These are phyloP conservation scores for Saccharata proteae DNA, from an alignment of 2,329 filamentous ascomycete species.

Conservation along the genomic window DNA sequence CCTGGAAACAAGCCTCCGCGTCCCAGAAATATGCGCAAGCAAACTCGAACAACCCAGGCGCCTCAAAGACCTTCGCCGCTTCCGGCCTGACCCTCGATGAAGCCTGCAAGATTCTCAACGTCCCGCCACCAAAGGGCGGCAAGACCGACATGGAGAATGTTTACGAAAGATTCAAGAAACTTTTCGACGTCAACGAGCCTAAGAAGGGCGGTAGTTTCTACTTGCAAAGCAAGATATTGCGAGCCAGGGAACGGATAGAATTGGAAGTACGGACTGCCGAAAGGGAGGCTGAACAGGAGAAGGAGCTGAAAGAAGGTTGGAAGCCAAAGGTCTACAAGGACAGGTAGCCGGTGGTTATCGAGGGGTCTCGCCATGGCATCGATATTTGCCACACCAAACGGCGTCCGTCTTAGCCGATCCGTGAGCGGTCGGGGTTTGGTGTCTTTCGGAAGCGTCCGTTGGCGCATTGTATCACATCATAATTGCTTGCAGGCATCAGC, in stretches of 20 bases:
- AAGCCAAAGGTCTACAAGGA: conserved; percentile 94
- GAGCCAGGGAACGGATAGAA: conserved; percentile 86
- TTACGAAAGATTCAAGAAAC: conserved; percentile 77
- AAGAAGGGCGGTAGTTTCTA: conserved; percentile 97
- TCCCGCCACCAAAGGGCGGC: conserved; percentile 72
- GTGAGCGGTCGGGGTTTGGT: not conserved
- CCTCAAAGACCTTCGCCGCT: conserved; percentile 43
- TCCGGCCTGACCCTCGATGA: conserved; percentile 85
- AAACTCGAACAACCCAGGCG: conserved; percentile 47
- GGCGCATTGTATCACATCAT: conserved; percentile 6
- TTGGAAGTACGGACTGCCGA: conserved; percentile 63
- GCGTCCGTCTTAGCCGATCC: not conserved
- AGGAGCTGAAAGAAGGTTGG: conserved; percentile 74
- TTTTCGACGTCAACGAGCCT: conserved; percentile 91
- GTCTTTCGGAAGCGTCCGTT: not conserved
- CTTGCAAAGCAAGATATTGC: conserved; percentile 88
- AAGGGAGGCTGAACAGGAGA: conserved; percentile 60
- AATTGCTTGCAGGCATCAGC: conserved; percentile 8
- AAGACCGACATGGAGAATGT: conserved; percentile 68
- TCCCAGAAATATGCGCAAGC: conserved; percentile 71
- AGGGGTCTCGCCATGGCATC: not conserved
- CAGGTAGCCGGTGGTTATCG: conserved; percentile 44
- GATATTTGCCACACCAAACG: not conserved
- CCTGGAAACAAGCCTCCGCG: conserved; percentile 88
- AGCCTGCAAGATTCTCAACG: conserved; percentile 93